Evolutionary conservation across 306 rosid genomes (phyloP), one percentile per base, ranked within the genome.

Genomic region (Quercus robur): DNA sequence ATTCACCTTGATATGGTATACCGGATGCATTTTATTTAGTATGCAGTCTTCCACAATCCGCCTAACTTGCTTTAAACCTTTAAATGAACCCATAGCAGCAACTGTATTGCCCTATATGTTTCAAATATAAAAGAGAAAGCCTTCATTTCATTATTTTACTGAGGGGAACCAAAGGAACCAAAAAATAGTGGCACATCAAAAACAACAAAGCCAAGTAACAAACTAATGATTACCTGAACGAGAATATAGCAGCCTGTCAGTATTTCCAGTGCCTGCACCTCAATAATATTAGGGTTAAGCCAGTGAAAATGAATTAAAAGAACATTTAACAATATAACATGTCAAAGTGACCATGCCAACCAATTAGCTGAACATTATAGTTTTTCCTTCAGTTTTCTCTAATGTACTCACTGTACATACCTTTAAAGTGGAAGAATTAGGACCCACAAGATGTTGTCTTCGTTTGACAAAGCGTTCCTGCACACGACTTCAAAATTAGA

Each of bases 391-490:
- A 3, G 33, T 19, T 66, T 17, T 26, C 2, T 13, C 5, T 57
- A 77, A 62, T 57, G 41, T 21, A 69, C 30, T 58, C 55, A 73
- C 52, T 46, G 8, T 73, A 44, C 5, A 77, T 67, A 94, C 99
- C 97, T 93, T 94, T 80, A 94, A 78, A 63, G 97, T 94, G 75
- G 97, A 87, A 56, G 94, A 86, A 84, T 91, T 93, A 58, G 99
- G 97, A 56, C 99, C 99, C 74, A 94, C 78, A 55, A 94, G 94
- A 80, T 91, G 97, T 33, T 91, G 90, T 77, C 99, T 87, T 78
- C 99, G 81, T 83, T 91, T 94, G 28, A 94, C 91, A 76, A 94
- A 91, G 54, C 94, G 91, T 75, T 93, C 99, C 99, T 94, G 89
- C 81, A 89, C 30, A 75, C 25, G 28, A 77, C 25, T 73, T 31